phyloP scores from a whole-genome alignment of 2,329 filamentous ascomycete species.

The Fusarium xyrophilum region DNA sequence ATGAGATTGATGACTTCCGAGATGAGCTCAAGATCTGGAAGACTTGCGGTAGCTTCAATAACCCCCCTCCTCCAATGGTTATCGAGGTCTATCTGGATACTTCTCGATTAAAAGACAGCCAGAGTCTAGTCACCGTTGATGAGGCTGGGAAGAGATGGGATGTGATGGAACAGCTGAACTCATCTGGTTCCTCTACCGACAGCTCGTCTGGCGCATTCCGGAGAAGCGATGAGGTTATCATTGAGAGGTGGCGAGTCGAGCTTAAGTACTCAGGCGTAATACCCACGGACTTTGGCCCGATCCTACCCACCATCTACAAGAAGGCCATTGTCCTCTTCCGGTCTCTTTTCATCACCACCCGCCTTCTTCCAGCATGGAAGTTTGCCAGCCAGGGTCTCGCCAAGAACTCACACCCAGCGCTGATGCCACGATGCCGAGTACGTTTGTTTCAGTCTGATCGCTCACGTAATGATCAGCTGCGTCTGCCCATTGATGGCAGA shows the following conservation, averaged over 20 bases:
- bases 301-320: conserved; percentile 91
- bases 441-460: conserved; percentile 64
- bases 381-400: conserved; percentile 75
- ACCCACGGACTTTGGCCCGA: conserved; percentile 63
- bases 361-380: conserved; percentile 86
- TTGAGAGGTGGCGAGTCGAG: conserved; percentile 91
- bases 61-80: conserved; percentile 80
- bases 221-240: conserved; percentile 74
- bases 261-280: conserved; percentile 64
- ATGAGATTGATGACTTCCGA: conserved; percentile 87
- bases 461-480: conserved; percentile 70
- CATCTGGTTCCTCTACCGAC: conserved; percentile 62
- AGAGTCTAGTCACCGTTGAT: conserved; percentile 87
- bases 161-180: conserved; percentile 81
- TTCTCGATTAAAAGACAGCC: conserved; percentile 78
- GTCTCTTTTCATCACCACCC: conserved; percentile 81
- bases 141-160: conserved; percentile 93
- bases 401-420: conserved; percentile 70
- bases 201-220: conserved; percentile 52
- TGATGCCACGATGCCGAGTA: conserved; percentile 84
- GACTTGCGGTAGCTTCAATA: conserved; percentile 75
- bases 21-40: conserved; percentile 86
- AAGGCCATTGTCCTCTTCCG: conserved; percentile 95
- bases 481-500: conserved; percentile 48
- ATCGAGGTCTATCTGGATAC: conserved; percentile 91